Base-by-base conservation (phyloP, 2,329 filamentous ascomycete species). In the Stagonosporopsis chrysanthemi region DNA sequence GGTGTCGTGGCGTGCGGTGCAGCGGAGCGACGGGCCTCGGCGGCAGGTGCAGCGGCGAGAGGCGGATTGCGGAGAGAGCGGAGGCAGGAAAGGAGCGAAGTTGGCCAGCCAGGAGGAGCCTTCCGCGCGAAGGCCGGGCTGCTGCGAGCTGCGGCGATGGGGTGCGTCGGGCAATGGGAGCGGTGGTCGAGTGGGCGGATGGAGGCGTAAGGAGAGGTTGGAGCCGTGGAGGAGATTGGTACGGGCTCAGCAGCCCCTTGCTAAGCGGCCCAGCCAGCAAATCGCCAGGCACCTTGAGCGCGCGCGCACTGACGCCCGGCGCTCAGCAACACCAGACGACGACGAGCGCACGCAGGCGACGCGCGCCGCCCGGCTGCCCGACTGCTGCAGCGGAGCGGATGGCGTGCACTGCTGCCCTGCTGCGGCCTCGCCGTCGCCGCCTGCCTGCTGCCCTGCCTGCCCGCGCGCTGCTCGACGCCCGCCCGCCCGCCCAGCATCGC, bases 61-160 rank as follows among this genome's bases (percentile, higher is more conserved):
- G 46, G 47, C 29, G 51, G 63, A 63, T 61, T 57, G 48, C 48
- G 50, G 15, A 68, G 65, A 62, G 64, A 63, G 61, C 60, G 65
- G 61, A 62, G 52, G 63, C 65, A 50, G 48, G 43, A 63, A 75
- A 75, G 72, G 70, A 74, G 71, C 70, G 72, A 64, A 65, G 65
- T 65, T 62, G 65, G 68, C 68, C 67, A 69, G 66, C 67, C 65
- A 63, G 63, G 62, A 55, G 31, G 61, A 60, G 59, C 55, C 65
- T 63, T 63, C 63, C 67, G 64, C 64, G 61, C 63, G 58, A 60
- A 64, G 58, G 62, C 65, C 67, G 68, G 63, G 62, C 70, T 64
- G 67, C 62, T 68, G 62, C 67, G 63, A 66, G 62, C 70, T 64
- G 67, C 62, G 69, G 61, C 67, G 61, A 65, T 68, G 66, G 66